phyloP scores from a whole-genome alignment of 176 grass and related monocot genomes.

The Pharus latifolius region DNA sequence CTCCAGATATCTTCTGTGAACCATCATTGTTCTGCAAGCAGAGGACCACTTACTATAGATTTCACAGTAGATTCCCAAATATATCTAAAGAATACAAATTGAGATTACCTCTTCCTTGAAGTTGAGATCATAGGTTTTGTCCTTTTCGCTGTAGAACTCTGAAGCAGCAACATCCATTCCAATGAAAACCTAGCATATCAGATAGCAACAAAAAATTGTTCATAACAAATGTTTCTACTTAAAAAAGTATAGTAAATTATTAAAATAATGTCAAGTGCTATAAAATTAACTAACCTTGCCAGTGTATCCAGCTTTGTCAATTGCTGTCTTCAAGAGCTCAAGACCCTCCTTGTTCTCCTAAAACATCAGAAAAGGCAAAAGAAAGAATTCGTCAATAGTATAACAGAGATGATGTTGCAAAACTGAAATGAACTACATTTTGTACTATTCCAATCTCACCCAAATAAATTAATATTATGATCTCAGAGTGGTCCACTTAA shows the following conservation, averaged over 20 bases:
- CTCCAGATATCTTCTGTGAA: constrained; percentile 90
- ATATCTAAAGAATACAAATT: background rate
- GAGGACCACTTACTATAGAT: background rate
- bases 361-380: background rate
- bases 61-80: background rate
- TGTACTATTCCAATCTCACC: background rate
- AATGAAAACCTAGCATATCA: constrained; percentile 64
- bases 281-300: constrained; percentile 78
- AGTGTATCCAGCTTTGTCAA: constrained; percentile 89
- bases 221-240: too few relatives aligned
- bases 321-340: constrained; percentile 86
- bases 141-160: constrained; percentile 87
- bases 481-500: background rate
- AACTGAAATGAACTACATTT: background rate
- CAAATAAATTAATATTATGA: background rate
- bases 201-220: background rate
- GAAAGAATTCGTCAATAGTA: background rate
- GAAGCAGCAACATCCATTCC: constrained; percentile 99
- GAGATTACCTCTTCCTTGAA: constrained; percentile 82
- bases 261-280: background rate
- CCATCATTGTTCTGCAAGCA: constrained; percentile 79
- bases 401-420: background rate
- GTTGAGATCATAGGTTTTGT: constrained; percentile 86
- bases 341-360: constrained; percentile 96
- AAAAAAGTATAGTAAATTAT: too few relatives aligned